A percentile compares a stretch with the other conserved stretches of the same genome.
phyloP scores from a whole-genome alignment of 2,329 filamentous ascomycete species.

The Exserohilum rostratum region DNA sequence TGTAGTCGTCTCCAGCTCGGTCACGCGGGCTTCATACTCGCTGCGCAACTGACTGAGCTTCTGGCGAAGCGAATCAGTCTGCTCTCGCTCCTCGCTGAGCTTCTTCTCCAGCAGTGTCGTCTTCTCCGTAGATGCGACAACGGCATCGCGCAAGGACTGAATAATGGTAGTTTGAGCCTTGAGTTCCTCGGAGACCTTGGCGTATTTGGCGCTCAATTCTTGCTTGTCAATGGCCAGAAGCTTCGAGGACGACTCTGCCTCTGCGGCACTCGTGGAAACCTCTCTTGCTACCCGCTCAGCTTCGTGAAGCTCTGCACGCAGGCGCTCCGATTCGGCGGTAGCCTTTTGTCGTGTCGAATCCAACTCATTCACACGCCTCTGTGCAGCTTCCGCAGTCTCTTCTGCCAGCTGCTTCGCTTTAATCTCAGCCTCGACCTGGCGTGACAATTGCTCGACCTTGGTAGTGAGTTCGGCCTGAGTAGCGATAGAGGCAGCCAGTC shows the following conservation, averaged over 20 bases:
- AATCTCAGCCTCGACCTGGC: slow-evolving; percentile 80
- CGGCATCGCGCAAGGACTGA: slow-evolving; percentile 75
- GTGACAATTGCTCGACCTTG: slow-evolving; percentile 70
- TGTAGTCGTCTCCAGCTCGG: slow-evolving; percentile 76
- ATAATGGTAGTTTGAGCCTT: slow-evolving; percentile 75
- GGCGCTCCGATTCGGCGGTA: slow-evolving; percentile 80
- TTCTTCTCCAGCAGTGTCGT: slow-evolving; percentile 77
- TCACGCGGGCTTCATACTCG: slow-evolving; percentile 80
- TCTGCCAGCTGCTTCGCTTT: slow-evolving; percentile 83
- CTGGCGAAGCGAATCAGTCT: slow-evolving; percentile 75
- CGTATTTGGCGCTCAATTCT: slow-evolving; percentile 72
- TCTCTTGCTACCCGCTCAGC: slow-evolving; percentile 79
- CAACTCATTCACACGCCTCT: slow-evolving; percentile 81
- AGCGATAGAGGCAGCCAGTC: slow-evolving; percentile 80
- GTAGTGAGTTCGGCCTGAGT: slow-evolving; percentile 80
- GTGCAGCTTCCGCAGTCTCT: slow-evolving; percentile 80
- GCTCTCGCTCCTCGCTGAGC: slow-evolving; percentile 79
- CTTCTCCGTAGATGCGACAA: slow-evolving; percentile 79
- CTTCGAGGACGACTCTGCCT: slow-evolving; percentile 75
- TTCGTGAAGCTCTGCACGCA: slow-evolving; percentile 84
- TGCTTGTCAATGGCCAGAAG: slow-evolving; percentile 86
- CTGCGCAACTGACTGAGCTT: slow-evolving; percentile 77
- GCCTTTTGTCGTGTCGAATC: slow-evolving; percentile 84
- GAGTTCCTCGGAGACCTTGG: slow-evolving; percentile 69
- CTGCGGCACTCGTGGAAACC: slow-evolving; percentile 76